Evolutionary conservation across 2,329 filamentous ascomycete species (phyloP), one percentile per base, ranked within the genome.

Genomic region (Claviceps capensis): DNA sequence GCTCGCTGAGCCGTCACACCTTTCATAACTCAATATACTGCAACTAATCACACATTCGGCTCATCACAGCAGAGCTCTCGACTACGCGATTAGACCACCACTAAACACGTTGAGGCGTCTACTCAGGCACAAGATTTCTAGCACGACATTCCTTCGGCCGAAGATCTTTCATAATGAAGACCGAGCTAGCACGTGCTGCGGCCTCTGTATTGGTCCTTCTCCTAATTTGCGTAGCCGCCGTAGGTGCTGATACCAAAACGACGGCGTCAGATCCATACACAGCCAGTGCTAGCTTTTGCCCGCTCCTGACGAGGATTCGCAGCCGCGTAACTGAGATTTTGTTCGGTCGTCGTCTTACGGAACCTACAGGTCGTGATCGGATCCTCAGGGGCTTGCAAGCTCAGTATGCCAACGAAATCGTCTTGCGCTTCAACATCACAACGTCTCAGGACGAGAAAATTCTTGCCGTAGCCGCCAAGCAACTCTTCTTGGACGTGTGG

Each of bases 401-500:
- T 30, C 70, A 71, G 56, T 95, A 95, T 65, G 80, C 81, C 55
- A 79, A 85, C 56, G 83, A 96, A 66, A 76, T 95, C n/a, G 88
- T 98, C 16, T 71, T 97, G 56, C 83, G 93, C 41, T 96, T 97
- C 75, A 88, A 85, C 61, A 72, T 96, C 52, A 82, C 77, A 55
- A 82, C 78, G 26, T 67, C 74, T 3, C 75, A 81, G 19, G 86
- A 95, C 62, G 83, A 86, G 53, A 68, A 71, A 37, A 83, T 83
- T 1, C 72, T 95, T 52, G 77, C 82, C n/a, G 78, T 85, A 52
- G 88, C 88, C 3, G 76, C 83, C 1, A 77, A 85, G 55, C 79
- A 81, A 17, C 76, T 96, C 23, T 85, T 93, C 60, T 73, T 97
- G 43, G 93, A 98, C 63, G 79, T 97, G 1, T 98, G 93, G 93